Evolutionary conservation across 2,329 filamentous ascomycete genomes (phyloP).

Genomic region (Proliferodiscus dingleyae): DNA sequence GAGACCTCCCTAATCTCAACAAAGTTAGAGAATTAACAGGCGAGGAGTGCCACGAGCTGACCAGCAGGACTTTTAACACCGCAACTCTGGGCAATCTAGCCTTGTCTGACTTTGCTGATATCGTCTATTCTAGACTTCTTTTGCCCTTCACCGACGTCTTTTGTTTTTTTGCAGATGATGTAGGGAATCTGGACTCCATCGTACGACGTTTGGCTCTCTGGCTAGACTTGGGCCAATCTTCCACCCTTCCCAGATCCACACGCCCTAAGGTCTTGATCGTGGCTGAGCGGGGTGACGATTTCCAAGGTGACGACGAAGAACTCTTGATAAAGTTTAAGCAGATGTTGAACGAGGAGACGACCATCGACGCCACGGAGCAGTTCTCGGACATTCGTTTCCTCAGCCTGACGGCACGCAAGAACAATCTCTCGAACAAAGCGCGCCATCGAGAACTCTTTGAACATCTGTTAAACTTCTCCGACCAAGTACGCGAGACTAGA

Average conservation of each 20-base stretch:
- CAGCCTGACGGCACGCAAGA: constrained; percentile 6
- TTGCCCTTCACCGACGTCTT: constrained; percentile 20
- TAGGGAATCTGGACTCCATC: constrained; percentile 12
- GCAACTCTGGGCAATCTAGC: background rate
- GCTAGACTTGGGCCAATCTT: constrained; percentile 15
- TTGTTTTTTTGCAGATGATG: constrained; percentile 23
- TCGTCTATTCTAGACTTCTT: constrained; percentile 14
- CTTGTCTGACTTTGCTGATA: constrained; percentile 10
- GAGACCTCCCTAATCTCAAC: constrained; percentile 10
- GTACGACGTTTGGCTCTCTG: constrained; percentile 17
- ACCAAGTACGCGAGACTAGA: constrained; percentile 13
- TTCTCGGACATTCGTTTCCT: constrained; percentile 16
- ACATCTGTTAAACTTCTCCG: constrained; percentile 14
- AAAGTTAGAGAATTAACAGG: constrained; percentile 7
- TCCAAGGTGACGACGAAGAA: constrained; percentile 8
- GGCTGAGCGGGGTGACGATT: constrained; percentile 7
- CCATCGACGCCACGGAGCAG: constrained; percentile 11
- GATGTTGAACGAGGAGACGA: constrained; percentile 16
- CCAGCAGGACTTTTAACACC: constrained; percentile 5
- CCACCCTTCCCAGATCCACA: constrained; percentile 11
- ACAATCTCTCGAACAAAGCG: constrained; percentile 13
- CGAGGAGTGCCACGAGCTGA: constrained; percentile 12
- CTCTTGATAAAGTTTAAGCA: constrained; percentile 6
- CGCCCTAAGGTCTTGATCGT: constrained; percentile 14
- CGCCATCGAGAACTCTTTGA: constrained; percentile 13